These are phyloP conservation scores for Cupressus sempervirens DNA, from an alignment of 75 land plant species.

Conservation along the genomic window DNA sequence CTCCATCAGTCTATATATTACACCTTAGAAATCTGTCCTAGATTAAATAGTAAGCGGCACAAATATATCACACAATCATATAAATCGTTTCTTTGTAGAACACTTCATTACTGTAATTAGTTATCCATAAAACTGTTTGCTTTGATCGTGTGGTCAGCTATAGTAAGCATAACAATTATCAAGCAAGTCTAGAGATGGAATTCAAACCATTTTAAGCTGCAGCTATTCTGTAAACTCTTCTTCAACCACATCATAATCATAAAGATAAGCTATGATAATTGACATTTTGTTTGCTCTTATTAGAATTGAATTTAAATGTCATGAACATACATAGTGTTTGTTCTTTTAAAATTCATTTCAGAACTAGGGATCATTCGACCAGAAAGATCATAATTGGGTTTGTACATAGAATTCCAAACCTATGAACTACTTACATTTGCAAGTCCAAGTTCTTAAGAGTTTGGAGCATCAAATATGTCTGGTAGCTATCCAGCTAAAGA, in stretches of 20 bases:
- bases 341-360: not conserved
- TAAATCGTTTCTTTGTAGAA: too few relatives aligned
- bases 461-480: not conserved
- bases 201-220: not conserved
- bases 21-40: not conserved
- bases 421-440: not conserved
- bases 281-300: not conserved
- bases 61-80: too few relatives aligned
- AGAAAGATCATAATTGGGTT: too few relatives aligned
- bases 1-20: not conserved
- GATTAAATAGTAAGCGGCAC: not conserved
- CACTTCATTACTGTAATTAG: too few relatives aligned
- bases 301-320: not conserved
- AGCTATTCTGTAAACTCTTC: not conserved
- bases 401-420: not conserved
- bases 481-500: not conserved
- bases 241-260: too few relatives aligned
- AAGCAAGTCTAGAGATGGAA: too few relatives aligned
- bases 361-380: not conserved
- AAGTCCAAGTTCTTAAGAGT: not conserved
- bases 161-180: not conserved
- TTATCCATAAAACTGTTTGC: not conserved
- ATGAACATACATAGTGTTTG: not conserved
- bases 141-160: too few relatives aligned
- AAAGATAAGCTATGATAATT: not conserved